phyloP scores from a whole-genome alignment of 495 filamentous ascomycete genomes.

The Penicillium cosmopolitanum region DNA sequence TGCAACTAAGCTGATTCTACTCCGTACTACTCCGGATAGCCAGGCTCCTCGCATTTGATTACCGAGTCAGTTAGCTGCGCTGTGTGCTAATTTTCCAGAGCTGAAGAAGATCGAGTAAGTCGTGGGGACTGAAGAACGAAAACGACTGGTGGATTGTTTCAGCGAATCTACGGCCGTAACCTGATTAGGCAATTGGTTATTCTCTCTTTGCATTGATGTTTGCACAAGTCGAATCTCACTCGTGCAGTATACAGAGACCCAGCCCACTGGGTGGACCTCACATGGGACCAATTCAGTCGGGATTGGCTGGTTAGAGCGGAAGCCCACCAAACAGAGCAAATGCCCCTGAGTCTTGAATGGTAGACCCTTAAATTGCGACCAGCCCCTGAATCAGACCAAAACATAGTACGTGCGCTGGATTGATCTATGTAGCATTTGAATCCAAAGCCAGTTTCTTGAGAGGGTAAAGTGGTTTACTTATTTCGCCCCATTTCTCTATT shows the following conservation, averaged over 20 bases:
- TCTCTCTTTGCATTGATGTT: background rate
- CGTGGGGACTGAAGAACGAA: background rate
- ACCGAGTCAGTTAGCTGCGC: background rate
- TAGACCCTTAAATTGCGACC: constrained; percentile 2
- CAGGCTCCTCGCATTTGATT: background rate
- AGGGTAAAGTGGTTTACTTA: too few relatives aligned
- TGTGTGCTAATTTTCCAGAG: background rate
- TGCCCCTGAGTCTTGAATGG: background rate
- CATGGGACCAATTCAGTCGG: background rate
- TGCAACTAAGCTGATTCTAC: background rate
- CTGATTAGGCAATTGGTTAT: constrained; percentile 1
- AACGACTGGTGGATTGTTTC: background rate
- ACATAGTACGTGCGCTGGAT: too few relatives aligned
- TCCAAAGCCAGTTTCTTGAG: too few relatives aligned
- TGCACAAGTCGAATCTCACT: background rate
- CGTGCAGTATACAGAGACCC: background rate
- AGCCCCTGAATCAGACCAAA: background rate
- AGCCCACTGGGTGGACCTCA: background rate
- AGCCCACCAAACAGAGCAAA: background rate
- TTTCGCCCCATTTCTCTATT: too few relatives aligned
- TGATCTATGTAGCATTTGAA: too few relatives aligned
- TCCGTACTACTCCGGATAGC: too few relatives aligned
- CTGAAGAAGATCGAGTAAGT: background rate
- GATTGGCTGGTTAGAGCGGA: background rate
- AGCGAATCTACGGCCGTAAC: background rate